Conservation (phyloP, 768 basidiomycete genomes). For the Amanita pallidorosea region DNA sequence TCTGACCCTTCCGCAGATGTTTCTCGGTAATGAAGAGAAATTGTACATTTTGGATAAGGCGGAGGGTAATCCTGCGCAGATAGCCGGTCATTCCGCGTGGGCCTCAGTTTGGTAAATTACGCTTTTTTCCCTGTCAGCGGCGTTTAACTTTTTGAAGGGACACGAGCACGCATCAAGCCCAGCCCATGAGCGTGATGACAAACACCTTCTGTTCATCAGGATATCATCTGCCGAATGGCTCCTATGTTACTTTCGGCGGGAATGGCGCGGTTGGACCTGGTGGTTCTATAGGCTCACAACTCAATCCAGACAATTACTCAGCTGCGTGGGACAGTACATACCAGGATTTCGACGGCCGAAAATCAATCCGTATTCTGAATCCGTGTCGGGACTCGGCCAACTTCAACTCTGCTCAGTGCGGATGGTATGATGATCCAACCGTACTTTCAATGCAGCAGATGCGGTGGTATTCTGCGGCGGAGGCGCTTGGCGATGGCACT, state of each 20-base stretch:
- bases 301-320: conserved; percentile 31
- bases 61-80: conserved; percentile 49
- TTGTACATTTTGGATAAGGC: conserved; percentile 78
- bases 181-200: conserved; percentile 59
- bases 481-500: conserved; percentile 65
- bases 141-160: conserved; percentile 33
- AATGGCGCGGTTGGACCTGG: conserved; percentile 64
- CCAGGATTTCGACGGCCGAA: conserved; percentile 71
- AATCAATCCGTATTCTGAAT: conserved; percentile 71
- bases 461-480: conserved; percentile 75
- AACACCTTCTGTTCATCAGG: conserved; percentile 80
- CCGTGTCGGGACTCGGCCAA: conserved; percentile 50
- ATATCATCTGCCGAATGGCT: conserved; percentile 74
- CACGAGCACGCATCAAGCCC: conserved; percentile 42
- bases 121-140: background rate
- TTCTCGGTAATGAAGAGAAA: conserved; percentile 55
- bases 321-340: conserved; percentile 57
- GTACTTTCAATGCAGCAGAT: conserved; percentile 53
- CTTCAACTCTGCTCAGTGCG: conserved; percentile 39
- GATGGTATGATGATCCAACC: conserved; percentile 63
- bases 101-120: conserved; percentile 21
- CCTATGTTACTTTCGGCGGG: conserved; percentile 66
- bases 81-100: conserved; percentile 54
- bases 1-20: conserved; percentile 31
- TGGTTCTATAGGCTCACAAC: conserved; percentile 44